Percentiles rank a stretch among this genome's conserved stretches.
Conservation (phyloP, 495 filamentous ascomycete species). For the Usnea hakonensis region DNA sequence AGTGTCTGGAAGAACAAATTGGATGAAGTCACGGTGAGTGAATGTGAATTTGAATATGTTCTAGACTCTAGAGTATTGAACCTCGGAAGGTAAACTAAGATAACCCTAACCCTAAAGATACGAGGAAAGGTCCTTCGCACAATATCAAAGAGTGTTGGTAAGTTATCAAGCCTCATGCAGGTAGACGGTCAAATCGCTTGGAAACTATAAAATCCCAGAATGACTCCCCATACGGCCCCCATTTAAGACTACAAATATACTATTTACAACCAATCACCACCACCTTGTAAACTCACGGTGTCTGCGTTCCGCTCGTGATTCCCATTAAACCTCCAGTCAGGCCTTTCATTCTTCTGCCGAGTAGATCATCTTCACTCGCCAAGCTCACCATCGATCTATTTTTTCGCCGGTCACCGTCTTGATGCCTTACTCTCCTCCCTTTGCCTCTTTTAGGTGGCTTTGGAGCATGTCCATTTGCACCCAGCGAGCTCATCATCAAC, state of each 20-base stretch:
- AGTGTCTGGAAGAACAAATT: neutral
- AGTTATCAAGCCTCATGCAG: neutral
- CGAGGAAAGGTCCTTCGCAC: too few species aligned
- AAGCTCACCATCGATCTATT: slow-evolving; percentile 62
- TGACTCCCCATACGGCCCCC: neutral
- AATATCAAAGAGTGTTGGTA: too few species aligned
- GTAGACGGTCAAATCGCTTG: neutral
- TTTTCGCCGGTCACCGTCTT: slow-evolving; percentile 27
- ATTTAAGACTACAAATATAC: neutral
- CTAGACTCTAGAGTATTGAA: too few species aligned
- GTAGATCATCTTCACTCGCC: slow-evolving; percentile 73
- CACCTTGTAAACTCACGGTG: too few species aligned
- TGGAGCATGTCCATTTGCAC: slow-evolving; percentile 18
- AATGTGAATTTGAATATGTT: too few species aligned
- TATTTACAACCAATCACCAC: neutral
- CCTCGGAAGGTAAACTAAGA: too few species aligned
- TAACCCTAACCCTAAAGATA: too few species aligned
- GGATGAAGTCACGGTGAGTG: neutral
- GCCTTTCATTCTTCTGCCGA: slow-evolving; percentile 79
- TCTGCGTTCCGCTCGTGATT: slow-evolving; percentile 22
- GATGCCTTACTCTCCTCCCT: slow-evolving; percentile 14
- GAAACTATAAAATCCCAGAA: neutral
- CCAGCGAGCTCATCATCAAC: slow-evolving; percentile 60
- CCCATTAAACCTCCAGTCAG: slow-evolving; percentile 74
- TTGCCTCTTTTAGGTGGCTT: slow-evolving; percentile 13